These are phyloP conservation scores for Caloboletus inedulis DNA, from an alignment of 1,284 basidiomycete species.

Conservation along the genomic window DNA sequence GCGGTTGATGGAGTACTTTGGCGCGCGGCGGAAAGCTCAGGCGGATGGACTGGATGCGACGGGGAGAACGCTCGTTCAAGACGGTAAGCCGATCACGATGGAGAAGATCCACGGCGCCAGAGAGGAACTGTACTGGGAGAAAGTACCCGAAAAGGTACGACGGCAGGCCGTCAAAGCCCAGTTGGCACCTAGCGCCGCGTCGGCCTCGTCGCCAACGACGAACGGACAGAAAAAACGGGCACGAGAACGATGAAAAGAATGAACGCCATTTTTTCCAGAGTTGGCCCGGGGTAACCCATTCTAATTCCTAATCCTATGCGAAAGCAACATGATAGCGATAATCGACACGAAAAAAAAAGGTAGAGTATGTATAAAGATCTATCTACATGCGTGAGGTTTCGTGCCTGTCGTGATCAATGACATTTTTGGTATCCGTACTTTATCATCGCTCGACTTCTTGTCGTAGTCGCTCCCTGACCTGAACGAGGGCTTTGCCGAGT, in stretches of 20 bases:
- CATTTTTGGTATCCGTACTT: background rate
- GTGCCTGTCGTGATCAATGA: background rate
- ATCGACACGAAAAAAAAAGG: background rate
- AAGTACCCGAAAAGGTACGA: slow-evolving; percentile 68
- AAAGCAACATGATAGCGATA: slow-evolving; percentile 6
- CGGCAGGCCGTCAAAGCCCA: slow-evolving; percentile 34
- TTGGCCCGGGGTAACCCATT: background rate
- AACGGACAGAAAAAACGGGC: slow-evolving; percentile 15
- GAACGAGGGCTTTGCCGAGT: slow-evolving; percentile 54
- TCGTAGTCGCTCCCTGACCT: slow-evolving; percentile 47
- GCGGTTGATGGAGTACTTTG: slow-evolving; percentile 47
- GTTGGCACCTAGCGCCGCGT: background rate
- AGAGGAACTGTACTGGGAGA: slow-evolving; percentile 75
- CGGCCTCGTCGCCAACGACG: background rate
- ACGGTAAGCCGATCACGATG: slow-evolving; percentile 37
- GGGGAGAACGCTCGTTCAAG: slow-evolving; percentile 27
- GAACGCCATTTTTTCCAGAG: background rate
- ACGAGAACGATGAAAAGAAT: slow-evolving; percentile 3
- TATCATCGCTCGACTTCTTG: slow-evolving; percentile 30
- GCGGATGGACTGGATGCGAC: slow-evolving; percentile 46
- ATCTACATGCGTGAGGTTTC: background rate
- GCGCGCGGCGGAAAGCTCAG: slow-evolving; percentile 38
- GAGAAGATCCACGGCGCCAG: slow-evolving; percentile 60
- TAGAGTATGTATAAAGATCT: background rate
- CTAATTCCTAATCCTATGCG: background rate